These are phyloP conservation scores for Naganishia vishniacii DNA, from an alignment of 768 basidiomycete genomes.

Conservation along the genomic window DNA sequence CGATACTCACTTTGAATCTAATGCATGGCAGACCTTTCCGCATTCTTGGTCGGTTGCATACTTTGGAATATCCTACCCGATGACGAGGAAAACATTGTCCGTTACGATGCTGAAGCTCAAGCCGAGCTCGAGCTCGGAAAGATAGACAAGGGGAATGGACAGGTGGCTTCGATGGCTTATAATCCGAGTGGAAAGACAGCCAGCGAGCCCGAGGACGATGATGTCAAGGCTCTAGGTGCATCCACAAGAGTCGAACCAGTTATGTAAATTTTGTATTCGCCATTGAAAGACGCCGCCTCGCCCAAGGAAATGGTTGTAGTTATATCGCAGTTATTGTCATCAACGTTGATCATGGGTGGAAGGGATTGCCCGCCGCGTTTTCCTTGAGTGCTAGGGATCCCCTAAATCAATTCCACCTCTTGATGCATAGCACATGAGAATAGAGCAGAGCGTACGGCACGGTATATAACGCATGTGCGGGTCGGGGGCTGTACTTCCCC, in stretches of 20 bases:
- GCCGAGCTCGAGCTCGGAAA: constrained; percentile 19
- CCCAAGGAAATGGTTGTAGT: background rate
- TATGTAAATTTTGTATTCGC: background rate
- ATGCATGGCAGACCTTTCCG: constrained; percentile 53
- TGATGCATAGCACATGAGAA: too few relatives aligned
- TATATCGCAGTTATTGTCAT: background rate
- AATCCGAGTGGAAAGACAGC: background rate
- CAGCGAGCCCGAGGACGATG: constrained; percentile 13
- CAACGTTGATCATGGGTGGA: too few relatives aligned
- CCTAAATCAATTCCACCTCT: too few relatives aligned
- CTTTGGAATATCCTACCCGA: constrained; percentile 59
- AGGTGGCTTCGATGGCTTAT: constrained; percentile 14
- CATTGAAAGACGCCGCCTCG: too few relatives aligned
- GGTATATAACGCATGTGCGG: too few relatives aligned
- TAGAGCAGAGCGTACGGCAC: too few relatives aligned
- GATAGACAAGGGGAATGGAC: constrained; percentile 3
- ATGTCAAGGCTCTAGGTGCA: constrained; percentile 6
- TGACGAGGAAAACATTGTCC: constrained; percentile 30
- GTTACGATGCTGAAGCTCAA: constrained; percentile 6
- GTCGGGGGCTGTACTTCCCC: too few relatives aligned
- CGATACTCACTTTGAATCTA: background rate
- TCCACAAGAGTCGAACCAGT: constrained; percentile 17
- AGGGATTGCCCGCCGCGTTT: too few relatives aligned
- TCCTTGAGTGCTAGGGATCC: too few relatives aligned
- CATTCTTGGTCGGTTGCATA: constrained; percentile 59